These are phyloP conservation scores for Skeletonema marinoi DNA, from an alignment of 108 stramenopile species.

Conservation along the genomic window DNA sequence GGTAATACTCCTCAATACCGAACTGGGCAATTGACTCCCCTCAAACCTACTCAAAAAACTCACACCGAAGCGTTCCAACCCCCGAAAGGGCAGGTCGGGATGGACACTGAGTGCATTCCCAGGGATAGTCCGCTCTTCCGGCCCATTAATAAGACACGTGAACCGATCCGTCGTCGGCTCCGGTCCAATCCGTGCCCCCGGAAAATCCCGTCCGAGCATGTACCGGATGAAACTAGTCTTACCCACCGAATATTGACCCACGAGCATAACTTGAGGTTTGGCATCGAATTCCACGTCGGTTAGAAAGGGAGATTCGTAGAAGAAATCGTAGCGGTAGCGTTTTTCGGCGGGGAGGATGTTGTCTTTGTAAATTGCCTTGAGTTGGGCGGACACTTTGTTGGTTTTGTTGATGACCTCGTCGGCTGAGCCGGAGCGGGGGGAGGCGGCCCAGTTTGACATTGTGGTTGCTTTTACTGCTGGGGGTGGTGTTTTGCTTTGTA, in stretches of 20 bases:
- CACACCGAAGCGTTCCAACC: constrained; percentile 93
- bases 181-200: constrained; percentile 95
- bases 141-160: constrained; percentile 94
- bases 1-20: constrained; percentile 87
- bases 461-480: background rate
- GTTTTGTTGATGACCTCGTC: constrained; percentile 35
- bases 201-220: constrained; percentile 87
- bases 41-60: constrained; percentile 96
- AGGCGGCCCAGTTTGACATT: constrained; percentile 1
- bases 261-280: constrained; percentile 96
- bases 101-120: constrained; percentile 98
- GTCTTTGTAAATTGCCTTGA: constrained; percentile 84
- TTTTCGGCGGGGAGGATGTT: constrained; percentile 83
- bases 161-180: constrained; percentile 99
- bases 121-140: constrained; percentile 96
- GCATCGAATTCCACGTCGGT: constrained; percentile 91
- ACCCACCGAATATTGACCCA: constrained; percentile 98
- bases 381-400: constrained; percentile 44
- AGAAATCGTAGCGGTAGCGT: constrained; percentile 82
- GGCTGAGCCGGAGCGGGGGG: background rate
- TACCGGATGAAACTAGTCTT: constrained; percentile 93
- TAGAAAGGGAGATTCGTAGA: constrained; percentile 83
- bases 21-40: constrained; percentile 86
- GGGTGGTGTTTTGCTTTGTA: background rate
- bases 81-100: constrained; percentile 95